phyloP scores from a whole-genome alignment of 495 filamentous ascomycete species.

The Clohesyomyces aquaticus region DNA sequence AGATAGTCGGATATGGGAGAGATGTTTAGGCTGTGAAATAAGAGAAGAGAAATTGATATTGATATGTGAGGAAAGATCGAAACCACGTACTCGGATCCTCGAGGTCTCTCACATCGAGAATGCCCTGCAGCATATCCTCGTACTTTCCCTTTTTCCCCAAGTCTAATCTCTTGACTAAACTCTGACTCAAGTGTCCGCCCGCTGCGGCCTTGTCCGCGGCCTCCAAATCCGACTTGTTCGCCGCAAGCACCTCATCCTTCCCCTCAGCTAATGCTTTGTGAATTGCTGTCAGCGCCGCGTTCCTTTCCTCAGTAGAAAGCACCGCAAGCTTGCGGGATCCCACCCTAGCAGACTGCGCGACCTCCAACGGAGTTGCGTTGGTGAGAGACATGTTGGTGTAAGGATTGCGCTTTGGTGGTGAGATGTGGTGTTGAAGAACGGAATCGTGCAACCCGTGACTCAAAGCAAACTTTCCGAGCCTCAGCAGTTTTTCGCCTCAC shows the following conservation, averaged over 20 bases:
- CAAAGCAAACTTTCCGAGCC: slow-evolving; percentile 3
- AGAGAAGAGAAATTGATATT: not conserved
- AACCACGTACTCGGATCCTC: slow-evolving; percentile 77
- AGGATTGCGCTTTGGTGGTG: slow-evolving; percentile 19
- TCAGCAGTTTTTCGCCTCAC: slow-evolving; percentile 19
- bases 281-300: slow-evolving; percentile 81
- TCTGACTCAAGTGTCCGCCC: slow-evolving; percentile 75
- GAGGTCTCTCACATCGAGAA: slow-evolving; percentile 83
- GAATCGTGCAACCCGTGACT: slow-evolving; percentile 20
- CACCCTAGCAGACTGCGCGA: slow-evolving; percentile 45
- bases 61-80: not conserved
- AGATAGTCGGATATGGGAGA: too few relatives aligned
- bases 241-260: slow-evolving; percentile 75
- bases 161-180: slow-evolving; percentile 89
- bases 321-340: slow-evolving; percentile 48
- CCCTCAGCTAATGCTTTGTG: slow-evolving; percentile 69
- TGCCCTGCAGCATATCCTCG: slow-evolving; percentile 97
- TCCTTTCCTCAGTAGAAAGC: slow-evolving; percentile 57
- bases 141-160: slow-evolving; percentile 84
- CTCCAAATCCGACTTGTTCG: slow-evolving; percentile 81
- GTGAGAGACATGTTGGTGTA: slow-evolving; percentile 49
- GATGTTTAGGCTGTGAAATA: not conserved
- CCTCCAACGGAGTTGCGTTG: slow-evolving; percentile 48
- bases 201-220: slow-evolving; percentile 71
- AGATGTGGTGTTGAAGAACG: slow-evolving; percentile 4